Conservation (phyloP, 139 green algal species). For the Coccomyxa sp. region DNA sequence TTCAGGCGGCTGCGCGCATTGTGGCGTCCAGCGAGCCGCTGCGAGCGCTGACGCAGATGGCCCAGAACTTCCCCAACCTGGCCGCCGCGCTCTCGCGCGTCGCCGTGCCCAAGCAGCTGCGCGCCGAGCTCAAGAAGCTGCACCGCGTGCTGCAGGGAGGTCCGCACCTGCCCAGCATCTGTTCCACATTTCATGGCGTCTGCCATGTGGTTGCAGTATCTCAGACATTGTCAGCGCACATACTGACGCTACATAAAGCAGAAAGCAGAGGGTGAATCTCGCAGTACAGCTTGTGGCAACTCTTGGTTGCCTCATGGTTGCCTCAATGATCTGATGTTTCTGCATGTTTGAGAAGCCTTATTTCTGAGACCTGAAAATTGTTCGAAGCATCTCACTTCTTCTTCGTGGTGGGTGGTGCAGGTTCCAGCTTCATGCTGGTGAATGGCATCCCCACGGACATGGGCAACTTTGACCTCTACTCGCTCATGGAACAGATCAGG, state of each 20-base stretch:
- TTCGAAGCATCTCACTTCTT: background rate
- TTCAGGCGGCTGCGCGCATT: conserved; percentile 79
- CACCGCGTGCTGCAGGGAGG: conserved; percentile 25
- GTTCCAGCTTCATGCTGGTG: conserved; percentile 62
- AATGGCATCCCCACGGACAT: conserved; percentile 71
- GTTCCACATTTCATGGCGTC: background rate
- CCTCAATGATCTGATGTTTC: too few relatives aligned
- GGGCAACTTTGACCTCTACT: conserved; percentile 59
- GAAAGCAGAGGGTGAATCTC: too few relatives aligned
- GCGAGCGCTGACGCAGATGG: conserved; percentile 66
- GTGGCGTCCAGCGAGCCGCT: conserved; percentile 67
- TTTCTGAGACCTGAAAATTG: too few relatives aligned
- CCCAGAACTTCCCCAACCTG: conserved; percentile 82
- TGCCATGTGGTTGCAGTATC: background rate
- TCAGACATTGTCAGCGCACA: background rate
- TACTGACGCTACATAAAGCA: too few relatives aligned
- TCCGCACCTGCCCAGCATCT: background rate
- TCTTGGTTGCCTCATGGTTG: too few relatives aligned
- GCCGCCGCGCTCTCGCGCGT: conserved; percentile 58
- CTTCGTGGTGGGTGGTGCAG: conserved; percentile 1
- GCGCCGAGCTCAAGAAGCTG: conserved; percentile 35
- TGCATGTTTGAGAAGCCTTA: too few relatives aligned
- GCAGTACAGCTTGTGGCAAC: too few relatives aligned
- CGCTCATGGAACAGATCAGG: conserved; percentile 45
- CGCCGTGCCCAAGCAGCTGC: conserved; percentile 15